Evolutionary conservation across 1,284 basidiomycete species (phyloP).

Genomic region (Rhodotorula sp.): DNA sequence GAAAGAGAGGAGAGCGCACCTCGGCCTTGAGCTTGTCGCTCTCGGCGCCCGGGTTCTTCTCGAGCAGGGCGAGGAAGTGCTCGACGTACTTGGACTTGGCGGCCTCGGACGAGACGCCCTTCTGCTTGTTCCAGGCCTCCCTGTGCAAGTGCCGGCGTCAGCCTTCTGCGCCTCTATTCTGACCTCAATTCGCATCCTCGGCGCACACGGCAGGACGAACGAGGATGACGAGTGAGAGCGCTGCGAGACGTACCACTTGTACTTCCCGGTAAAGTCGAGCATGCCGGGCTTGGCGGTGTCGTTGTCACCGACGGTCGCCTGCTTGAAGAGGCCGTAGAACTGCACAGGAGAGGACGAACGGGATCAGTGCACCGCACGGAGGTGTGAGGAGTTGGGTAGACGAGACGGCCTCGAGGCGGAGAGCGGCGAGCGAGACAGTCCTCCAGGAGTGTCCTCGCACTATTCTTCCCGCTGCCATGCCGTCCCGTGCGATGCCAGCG

Average conservation of each 20-base stretch:
- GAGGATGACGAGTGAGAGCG: background rate
- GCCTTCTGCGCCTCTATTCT: no score
- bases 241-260: constrained; percentile 65
- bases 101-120: constrained; percentile 70
- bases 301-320: constrained; percentile 76
- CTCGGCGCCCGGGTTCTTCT: constrained; percentile 36
- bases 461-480: background rate
- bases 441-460: no score
- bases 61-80: constrained; percentile 54
- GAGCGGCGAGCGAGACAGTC: background rate
- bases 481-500: background rate
- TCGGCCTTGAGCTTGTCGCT: constrained; percentile 35
- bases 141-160: constrained; percentile 53
- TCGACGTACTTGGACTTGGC: constrained; percentile 71
- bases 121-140: constrained; percentile 76
- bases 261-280: constrained; percentile 74
- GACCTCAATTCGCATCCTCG: no score
- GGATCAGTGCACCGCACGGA: background rate
- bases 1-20: constrained; percentile 20
- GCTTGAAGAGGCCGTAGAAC: constrained; percentile 93
- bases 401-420: background rate
- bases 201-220: no score
- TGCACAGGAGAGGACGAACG: constrained; percentile 47
- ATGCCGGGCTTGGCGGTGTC: constrained; percentile 65
- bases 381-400: background rate